Evolutionary conservation across 768 basidiomycete genomes (phyloP).

Genomic region (Agaricus sinodeliciosus): DNA sequence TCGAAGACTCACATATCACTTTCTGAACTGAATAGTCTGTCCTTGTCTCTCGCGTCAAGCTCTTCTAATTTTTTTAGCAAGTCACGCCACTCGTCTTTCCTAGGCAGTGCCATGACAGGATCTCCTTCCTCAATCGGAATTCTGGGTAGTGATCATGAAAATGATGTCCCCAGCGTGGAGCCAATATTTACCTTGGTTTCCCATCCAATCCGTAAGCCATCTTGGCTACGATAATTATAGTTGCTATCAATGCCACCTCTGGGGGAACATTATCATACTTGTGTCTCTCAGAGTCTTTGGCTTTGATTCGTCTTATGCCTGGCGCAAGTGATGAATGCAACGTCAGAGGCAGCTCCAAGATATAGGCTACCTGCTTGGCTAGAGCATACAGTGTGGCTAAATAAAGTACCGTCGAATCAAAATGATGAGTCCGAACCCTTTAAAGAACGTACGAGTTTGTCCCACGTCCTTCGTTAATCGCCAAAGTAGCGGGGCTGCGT

Average conservation of each 20-base stretch:
- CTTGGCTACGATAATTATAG: constrained; percentile 68
- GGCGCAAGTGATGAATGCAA: constrained; percentile 51
- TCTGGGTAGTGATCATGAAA: constrained; percentile 24
- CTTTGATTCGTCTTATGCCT: constrained; percentile 25
- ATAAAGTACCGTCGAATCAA: constrained; percentile 2
- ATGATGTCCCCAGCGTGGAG: constrained; percentile 11
- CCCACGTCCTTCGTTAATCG: constrained; percentile 58
- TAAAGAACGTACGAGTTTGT: constrained; percentile 61
- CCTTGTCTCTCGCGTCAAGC: constrained; percentile 22
- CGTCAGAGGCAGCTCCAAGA: constrained; percentile 52
- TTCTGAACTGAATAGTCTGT: constrained; percentile 35
- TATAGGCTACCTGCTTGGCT: constrained; percentile 50
- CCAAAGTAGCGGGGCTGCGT: constrained; percentile 76
- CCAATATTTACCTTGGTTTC: constrained; percentile 36
- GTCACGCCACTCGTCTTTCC: constrained; percentile 39
- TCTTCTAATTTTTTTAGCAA: constrained; percentile 30
- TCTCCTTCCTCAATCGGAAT: constrained; percentile 41
- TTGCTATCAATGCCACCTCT: constrained; percentile 56
- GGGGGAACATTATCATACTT: constrained; percentile 60
- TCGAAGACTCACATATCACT: constrained; percentile 36
- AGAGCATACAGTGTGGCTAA: constrained; percentile 61
- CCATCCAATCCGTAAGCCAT: constrained; percentile 84
- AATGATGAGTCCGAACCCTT: constrained; percentile 5
- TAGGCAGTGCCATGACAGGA: constrained; percentile 54
- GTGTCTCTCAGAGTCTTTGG: constrained; percentile 37